A percentile compares a stretch with the other conserved stretches of the same genome.
Conservation (phyloP, 495 filamentous ascomycete species). For the Jackrogersella minutella region DNA sequence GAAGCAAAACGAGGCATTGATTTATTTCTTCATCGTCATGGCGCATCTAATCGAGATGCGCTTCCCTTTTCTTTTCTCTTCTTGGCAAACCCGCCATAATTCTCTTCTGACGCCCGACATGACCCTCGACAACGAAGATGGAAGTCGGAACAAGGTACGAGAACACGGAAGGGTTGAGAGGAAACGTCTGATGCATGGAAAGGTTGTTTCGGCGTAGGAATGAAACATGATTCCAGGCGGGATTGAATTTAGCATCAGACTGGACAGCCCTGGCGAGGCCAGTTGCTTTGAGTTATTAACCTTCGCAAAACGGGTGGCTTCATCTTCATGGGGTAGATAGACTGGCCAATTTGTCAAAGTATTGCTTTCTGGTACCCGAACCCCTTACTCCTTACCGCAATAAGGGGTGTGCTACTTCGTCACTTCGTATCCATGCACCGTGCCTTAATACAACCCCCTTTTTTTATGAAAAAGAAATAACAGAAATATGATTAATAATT, state of each 20-base stretch:
- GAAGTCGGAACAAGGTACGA: conserved; percentile 30
- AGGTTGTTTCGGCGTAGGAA: conserved; percentile 45
- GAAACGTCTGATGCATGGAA: conserved; percentile 42
- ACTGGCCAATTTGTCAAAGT: conserved; percentile 43
- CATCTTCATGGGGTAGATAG: conserved; percentile 42
- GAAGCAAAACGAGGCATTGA: conserved; percentile 33
- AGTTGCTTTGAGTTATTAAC: conserved; percentile 33
- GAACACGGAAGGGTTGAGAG: conserved; percentile 28
- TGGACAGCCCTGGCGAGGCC: conserved; percentile 31
- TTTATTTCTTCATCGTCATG: conserved; percentile 24
- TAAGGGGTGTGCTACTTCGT: conserved; percentile 10
- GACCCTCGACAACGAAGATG: conserved; percentile 35
- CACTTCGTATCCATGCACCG: neutral
- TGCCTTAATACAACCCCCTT: neutral
- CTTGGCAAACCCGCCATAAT: conserved; percentile 29
- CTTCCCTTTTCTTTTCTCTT: conserved; percentile 16
- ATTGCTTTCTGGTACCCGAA: conserved; percentile 34
- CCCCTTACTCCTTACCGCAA: neutral
- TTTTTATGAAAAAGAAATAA: neutral
- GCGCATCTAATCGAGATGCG: conserved; percentile 5
- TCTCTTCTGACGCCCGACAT: conserved; percentile 27
- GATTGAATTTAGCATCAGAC: conserved; percentile 32
- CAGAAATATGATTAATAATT: neutral
- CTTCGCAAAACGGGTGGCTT: conserved; percentile 34
- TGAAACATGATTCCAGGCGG: conserved; percentile 38